Percentiles rank a stretch among this genome's conserved stretches.
phyloP scores from a whole-genome alignment of 1,139 yeast genomes.

The Taphrina sp. region DNA sequence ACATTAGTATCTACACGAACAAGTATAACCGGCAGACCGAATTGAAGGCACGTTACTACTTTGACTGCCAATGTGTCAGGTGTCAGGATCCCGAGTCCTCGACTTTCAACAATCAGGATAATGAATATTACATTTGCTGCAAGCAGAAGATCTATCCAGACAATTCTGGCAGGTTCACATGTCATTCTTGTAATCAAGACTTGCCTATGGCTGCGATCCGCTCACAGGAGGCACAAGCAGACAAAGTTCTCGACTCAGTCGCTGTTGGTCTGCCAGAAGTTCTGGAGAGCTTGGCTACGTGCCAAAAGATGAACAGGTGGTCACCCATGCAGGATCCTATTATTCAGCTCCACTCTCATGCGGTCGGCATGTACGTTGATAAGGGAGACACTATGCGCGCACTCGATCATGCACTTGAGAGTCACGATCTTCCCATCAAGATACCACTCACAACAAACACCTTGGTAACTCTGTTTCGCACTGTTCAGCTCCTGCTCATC shows the following conservation, averaged over 20 bases:
- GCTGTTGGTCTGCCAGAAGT: too few species aligned
- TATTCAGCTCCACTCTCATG: not conserved
- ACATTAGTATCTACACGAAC: conserved; percentile 33
- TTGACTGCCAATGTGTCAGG: conserved; percentile 34
- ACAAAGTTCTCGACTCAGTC: too few species aligned
- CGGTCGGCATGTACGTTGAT: not conserved
- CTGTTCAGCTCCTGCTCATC: too few species aligned
- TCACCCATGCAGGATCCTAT: not conserved
- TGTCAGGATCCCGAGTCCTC: conserved; percentile 21
- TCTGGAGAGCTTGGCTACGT: too few species aligned
- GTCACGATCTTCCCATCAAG: not conserved
- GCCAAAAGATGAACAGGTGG: too few species aligned
- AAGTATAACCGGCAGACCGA: conserved; percentile 16
- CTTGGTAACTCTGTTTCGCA: not conserved
- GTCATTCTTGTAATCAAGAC: too few species aligned
- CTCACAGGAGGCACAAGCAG: too few species aligned
- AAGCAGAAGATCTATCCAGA: too few species aligned
- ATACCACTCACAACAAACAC: not conserved
- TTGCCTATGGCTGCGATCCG: too few species aligned
- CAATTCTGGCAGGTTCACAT: too few species aligned
- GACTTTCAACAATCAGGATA: too few species aligned
- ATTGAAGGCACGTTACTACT: conserved; percentile 32
- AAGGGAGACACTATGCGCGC: not conserved
- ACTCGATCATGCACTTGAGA: conserved; percentile 1
- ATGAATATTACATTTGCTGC: too few species aligned